Conservation (phyloP, 202 grass and related monocot species). For the Zoysia matrella region DNA sequence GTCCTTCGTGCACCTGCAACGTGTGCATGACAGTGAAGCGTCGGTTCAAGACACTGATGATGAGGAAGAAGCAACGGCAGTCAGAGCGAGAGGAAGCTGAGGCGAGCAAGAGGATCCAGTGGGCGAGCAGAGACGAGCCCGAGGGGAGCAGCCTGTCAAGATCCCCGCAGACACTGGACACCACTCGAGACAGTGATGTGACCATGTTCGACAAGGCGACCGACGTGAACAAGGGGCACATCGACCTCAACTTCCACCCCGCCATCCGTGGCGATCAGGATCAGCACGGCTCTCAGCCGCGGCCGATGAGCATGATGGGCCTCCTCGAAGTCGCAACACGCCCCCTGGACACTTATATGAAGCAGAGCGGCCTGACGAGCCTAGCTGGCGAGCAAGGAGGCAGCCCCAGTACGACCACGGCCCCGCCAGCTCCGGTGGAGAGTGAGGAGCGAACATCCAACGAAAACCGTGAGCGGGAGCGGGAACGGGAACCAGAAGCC, state of each 20-base stretch:
- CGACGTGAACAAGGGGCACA: conserved; percentile 62
- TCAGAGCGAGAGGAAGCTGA: conserved; percentile 91
- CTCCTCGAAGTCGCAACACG: too few relatives aligned
- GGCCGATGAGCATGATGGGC: too few relatives aligned
- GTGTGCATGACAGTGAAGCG: too few relatives aligned
- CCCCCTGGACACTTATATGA: conserved; percentile 87
- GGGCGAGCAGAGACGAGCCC: too few relatives aligned
- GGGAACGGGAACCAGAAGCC: conserved; percentile 45
- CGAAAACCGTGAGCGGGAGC: too few relatives aligned
- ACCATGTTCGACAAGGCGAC: conserved; percentile 48
- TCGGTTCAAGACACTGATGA: conserved; percentile 51
- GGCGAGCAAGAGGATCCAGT: conserved; percentile 65
- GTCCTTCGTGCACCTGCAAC: too few relatives aligned
- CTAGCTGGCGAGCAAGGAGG: conserved; percentile 66
- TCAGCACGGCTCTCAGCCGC: too few relatives aligned
- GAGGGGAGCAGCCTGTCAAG: too few relatives aligned
- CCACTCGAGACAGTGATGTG: background rate
- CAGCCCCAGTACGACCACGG: conserved; percentile 28
- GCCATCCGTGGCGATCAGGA: conserved; percentile 21
- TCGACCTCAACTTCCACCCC: conserved; percentile 92
- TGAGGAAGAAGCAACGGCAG: conserved; percentile 97
- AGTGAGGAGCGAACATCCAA: too few relatives aligned
- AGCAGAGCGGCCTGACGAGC: conserved; percentile 75
- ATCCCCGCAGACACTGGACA: too few relatives aligned
- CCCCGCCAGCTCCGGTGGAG: too few relatives aligned